These are phyloP conservation scores for Puccinia hordei DNA, from an alignment of 1,284 basidiomycete species.

Conservation along the genomic window DNA sequence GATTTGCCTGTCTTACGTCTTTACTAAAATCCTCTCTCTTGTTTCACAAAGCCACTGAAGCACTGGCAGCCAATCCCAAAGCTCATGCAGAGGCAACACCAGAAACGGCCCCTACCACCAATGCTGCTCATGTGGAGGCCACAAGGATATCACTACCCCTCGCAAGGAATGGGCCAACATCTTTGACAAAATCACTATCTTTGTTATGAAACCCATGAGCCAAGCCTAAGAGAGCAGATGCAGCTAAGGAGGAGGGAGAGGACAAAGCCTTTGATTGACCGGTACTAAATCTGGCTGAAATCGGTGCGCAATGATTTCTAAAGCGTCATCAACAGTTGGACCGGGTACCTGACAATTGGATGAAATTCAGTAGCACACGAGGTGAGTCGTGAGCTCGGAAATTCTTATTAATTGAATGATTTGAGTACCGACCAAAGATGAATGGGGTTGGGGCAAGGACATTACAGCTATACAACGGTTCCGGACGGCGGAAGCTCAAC, in stretches of 20 bases:
- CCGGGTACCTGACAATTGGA: constrained; percentile 34
- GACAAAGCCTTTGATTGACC: background rate
- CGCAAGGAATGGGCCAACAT: constrained; percentile 46
- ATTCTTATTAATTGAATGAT: background rate
- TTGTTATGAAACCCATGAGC: constrained; percentile 50
- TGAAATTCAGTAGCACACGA: constrained; percentile 33
- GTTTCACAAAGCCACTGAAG: background rate
- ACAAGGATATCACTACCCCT: constrained; percentile 39
- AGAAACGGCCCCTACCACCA: background rate
- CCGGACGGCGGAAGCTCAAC: constrained; percentile 25
- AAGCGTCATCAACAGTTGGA: constrained; percentile 30
- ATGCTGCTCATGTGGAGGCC: background rate
- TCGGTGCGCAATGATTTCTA: background rate
- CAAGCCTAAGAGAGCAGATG: constrained; percentile 34
- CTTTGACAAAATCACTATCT: constrained; percentile 44
- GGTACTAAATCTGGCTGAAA: background rate
- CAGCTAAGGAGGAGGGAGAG: background rate
- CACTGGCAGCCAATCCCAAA: background rate
- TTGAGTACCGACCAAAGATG: background rate
- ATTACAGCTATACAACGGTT: constrained; percentile 28
- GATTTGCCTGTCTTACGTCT: background rate
- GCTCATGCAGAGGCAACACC: background rate
- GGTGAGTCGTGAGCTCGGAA: constrained; percentile 15
- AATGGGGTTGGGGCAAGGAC: background rate
- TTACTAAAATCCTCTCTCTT: background rate